These are phyloP conservation scores for Heliosperma pusillum DNA, from an alignment of 148 eudicot species.

Conservation along the genomic window DNA sequence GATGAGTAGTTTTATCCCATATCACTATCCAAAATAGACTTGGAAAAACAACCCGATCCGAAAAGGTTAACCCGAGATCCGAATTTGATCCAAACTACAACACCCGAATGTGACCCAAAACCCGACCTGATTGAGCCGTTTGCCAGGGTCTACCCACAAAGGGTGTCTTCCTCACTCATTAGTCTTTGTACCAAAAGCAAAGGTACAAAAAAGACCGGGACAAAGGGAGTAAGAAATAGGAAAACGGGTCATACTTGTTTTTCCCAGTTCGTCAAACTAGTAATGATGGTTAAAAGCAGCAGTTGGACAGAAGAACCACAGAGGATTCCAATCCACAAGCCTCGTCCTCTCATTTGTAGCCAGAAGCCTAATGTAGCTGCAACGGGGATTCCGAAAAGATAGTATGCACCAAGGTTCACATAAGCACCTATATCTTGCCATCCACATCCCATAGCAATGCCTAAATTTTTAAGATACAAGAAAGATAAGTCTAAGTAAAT, in stretches of 20 bases:
- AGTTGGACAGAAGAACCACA: slow-evolving; percentile 53
- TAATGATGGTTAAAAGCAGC: slow-evolving; percentile 39
- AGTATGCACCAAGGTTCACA: slow-evolving; percentile 73
- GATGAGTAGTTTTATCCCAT: no score
- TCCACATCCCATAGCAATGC: slow-evolving; percentile 87
- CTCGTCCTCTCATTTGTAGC: slow-evolving; percentile 58
- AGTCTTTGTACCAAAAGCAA: no score
- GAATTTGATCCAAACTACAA: no score
- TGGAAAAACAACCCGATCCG: no score
- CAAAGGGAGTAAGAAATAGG: no score
- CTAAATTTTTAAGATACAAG: slow-evolving; percentile 25
- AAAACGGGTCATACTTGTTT: slow-evolving; percentile 35
- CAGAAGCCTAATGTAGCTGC: slow-evolving; percentile 62
- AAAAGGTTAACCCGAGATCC: no score
- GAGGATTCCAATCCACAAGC: slow-evolving; percentile 78
- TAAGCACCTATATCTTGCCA: slow-evolving; percentile 89
- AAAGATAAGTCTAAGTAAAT: not conserved
- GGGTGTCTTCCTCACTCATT: no score
- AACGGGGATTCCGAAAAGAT: slow-evolving; percentile 71
- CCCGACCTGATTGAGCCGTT: no score
- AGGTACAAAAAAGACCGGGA: no score
- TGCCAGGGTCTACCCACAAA: no score
- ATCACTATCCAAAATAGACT: no score
- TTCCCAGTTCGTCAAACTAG: slow-evolving; percentile 57
- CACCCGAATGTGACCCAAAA: no score